Base-by-base conservation (phyloP, 2,329 filamentous ascomycete genomes). In the Stemphylium lycopersici region DNA sequence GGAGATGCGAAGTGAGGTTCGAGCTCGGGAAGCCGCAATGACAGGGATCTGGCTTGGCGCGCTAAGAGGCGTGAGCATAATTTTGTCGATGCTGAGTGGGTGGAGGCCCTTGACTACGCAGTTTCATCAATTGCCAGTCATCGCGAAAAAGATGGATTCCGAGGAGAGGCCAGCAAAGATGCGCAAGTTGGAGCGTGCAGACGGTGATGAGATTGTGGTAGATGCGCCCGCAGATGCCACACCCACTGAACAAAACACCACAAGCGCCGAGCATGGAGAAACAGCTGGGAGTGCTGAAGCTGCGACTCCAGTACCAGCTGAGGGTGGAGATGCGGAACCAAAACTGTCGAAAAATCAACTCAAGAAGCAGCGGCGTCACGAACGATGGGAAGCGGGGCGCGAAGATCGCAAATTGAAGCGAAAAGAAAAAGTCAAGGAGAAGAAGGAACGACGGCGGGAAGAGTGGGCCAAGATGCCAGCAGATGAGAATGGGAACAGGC, bases 311-410 rank as follows among this genome's bases (percentile, higher is more conserved):
- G 42, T 42, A 34, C 32, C 46, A 6, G 56, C 47, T 36, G 55
- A 37, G 11, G 42, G 49, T 6, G 52, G 56, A 11, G 39, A 50
- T 22, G 46, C 52, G 20, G 62, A 56, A 18, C 63, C 67, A 22
- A 72, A 70, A 33, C 63, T 97, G 46, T 96, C 93, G 15, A 98
- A 98, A 70, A 96, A 88, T 68, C 89, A 93, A 65, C 79, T 89
- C 56, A 96, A 96, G 76, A 93, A 91, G 69, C 79, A 91, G 47
- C 86, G 84, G 56, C 87, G 86, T 50, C 82, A 86, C 59, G 82
- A 90, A 69, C 80, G 85, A 71, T 96, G 90, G 89, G 91, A 96
- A 66, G 86, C 87, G 6, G 84, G 83, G 18, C 88, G 86, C 4
- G 78, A 81, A 37, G 77, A 79, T 26, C 83, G 85, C 63, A 86